Evolutionary conservation across 2,329 filamentous ascomycete genomes (phyloP), one percentile per base, ranked within the genome.

Genomic region (Ophiosphaerella narmari): DNA sequence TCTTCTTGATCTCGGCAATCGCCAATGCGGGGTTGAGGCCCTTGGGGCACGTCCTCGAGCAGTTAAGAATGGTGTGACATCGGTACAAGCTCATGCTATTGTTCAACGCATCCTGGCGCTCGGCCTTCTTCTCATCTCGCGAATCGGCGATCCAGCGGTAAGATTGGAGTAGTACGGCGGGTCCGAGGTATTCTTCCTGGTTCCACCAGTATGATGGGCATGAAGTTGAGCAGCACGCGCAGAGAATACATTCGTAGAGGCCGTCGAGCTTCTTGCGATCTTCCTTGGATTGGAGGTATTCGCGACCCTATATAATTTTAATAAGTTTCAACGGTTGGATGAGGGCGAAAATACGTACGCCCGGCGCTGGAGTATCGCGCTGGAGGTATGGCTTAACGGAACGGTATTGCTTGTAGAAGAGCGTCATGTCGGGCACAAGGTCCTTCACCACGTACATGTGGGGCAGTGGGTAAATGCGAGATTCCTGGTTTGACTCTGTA

Each of bases 201-300:
- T 99, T 99, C 94, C 94, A 99, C 94, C 94, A 99, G 84, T 99
- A 99, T 14, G 91, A 97, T n/a, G 94, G 94, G 83, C 94, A 99
- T 39, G 93, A 96, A 18, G 94, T 99, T 63, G 90, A 94, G 86
- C 94, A 99, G 87, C 94, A 99, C 66, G 93, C 93, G 82, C 94
- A 99, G 51, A 99, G 88, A 77, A 99, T 97, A 80, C 94, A 99
- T 80, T 99, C 94, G 82, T 99, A 97, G 26, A 97, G 86, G 60
- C 94, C 94, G 74, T 97, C 94, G 48, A 99, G 87, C 87, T 96
- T 99, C 80, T 86, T 90, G 72, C 94, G 91, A 65, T 99, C 93
- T 65, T 85, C 91, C 77, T 91, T 93, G 67, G 82, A 89, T 79
- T 97, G 94, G 62, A 89, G 89, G 82, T 89, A 88, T 77, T 99